These are phyloP conservation scores for Saccharomyces hybrid DNA, from an alignment of 1,139 yeast genomes.

Conservation along the genomic window DNA sequence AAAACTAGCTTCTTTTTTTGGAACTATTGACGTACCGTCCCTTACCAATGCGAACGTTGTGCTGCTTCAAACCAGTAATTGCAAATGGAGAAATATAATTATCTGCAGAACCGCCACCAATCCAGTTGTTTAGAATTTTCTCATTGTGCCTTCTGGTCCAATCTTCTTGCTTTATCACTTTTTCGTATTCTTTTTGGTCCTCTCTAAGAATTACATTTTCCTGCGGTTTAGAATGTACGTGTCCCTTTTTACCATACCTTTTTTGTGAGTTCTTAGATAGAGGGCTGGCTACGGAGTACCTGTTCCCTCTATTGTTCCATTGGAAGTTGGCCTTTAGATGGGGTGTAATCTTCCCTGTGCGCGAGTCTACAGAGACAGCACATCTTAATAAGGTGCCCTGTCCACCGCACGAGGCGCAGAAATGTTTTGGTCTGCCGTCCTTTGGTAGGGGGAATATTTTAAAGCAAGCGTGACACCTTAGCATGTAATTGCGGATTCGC, in stretches of 20 bases:
- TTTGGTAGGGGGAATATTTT: slow-evolving; percentile 68
- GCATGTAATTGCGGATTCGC: slow-evolving; percentile 84
- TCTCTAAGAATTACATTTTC: slow-evolving; percentile 59
- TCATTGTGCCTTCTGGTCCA: slow-evolving; percentile 87
- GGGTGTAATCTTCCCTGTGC: slow-evolving; percentile 79
- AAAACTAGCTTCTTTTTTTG: slow-evolving; percentile 34
- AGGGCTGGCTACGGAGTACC: slow-evolving; percentile 70
- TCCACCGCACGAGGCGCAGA: slow-evolving; percentile 90
- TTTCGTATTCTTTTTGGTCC: slow-evolving; percentile 89
- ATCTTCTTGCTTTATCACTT: slow-evolving; percentile 77
- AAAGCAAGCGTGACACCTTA: slow-evolving; percentile 97
- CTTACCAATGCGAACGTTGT: slow-evolving; percentile 72
- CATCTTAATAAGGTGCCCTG: slow-evolving; percentile 85
- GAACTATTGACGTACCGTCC: slow-evolving; percentile 73
- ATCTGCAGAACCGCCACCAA: slow-evolving; percentile 89
- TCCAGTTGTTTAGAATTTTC: slow-evolving; percentile 77
- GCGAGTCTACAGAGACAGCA: slow-evolving; percentile 76
- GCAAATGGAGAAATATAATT: slow-evolving; percentile 88
- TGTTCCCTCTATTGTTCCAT: slow-evolving; percentile 88
- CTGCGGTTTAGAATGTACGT: slow-evolving; percentile 57
- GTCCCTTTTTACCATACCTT: slow-evolving; percentile 64
- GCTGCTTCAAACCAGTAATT: slow-evolving; percentile 51
- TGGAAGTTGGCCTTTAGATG: slow-evolving; percentile 86
- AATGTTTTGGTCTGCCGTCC: slow-evolving; percentile 70
- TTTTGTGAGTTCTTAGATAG: slow-evolving; percentile 56